Evolutionary conservation across 176 grass and related monocot genomes (phyloP).

Genomic region (Phragmites australis): DNA sequence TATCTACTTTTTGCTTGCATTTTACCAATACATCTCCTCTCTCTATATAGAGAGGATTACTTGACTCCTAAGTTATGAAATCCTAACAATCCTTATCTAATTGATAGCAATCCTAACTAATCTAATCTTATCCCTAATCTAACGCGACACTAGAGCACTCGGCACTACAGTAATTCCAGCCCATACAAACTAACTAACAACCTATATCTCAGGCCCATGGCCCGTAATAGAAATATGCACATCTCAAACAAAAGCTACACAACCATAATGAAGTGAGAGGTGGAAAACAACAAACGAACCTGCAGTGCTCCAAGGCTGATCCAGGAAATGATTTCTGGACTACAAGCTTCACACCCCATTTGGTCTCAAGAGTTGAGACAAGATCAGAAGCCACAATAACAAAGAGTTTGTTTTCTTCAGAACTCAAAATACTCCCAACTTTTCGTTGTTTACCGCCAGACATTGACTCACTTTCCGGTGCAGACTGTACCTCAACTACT

Average conservation of each 20-base stretch:
- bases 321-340: conserved; percentile 74
- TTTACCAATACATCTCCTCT: too few species aligned
- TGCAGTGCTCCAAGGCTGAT: conserved; percentile 83
- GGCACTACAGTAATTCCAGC: too few species aligned
- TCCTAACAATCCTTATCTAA: too few species aligned
- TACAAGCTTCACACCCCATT: conserved; percentile 77
- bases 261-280: conserved; percentile 26
- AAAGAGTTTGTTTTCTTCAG: conserved; percentile 53
- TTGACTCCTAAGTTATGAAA: too few species aligned
- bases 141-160: too few species aligned
- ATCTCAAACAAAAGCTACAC: background rate
- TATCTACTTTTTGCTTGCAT: too few species aligned
- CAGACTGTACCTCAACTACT: conserved; percentile 66
- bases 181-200: too few species aligned
- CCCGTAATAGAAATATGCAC: too few species aligned
- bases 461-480: conserved; percentile 41
- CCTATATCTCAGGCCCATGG: too few species aligned
- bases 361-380: conserved; percentile 78
- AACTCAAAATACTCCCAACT: conserved; percentile 64
- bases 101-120: too few species aligned
- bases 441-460: conserved; percentile 60
- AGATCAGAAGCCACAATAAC: conserved; percentile 82
- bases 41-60: too few species aligned
- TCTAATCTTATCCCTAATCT: too few species aligned
- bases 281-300: conserved; percentile 49